Evolutionary conservation across 768 basidiomycete species (phyloP).

Genomic region (Psilocybe subaeruginosa): DNA sequence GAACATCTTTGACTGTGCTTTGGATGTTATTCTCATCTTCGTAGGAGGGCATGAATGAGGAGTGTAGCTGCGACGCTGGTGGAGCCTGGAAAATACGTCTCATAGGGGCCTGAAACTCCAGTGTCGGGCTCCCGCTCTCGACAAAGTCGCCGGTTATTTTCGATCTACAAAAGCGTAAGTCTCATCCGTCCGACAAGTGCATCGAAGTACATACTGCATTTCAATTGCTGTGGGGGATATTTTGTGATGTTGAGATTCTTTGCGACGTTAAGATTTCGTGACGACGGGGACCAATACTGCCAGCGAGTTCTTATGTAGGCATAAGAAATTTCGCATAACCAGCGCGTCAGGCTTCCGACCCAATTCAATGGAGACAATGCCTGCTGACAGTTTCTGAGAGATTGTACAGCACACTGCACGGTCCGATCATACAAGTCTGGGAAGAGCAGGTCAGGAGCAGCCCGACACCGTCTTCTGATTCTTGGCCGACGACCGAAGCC

Average conservation of each 20-base stretch:
- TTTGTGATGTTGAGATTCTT: not conserved
- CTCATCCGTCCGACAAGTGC: not conserved
- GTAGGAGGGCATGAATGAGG: conserved; percentile 19
- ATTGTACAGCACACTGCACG: not conserved
- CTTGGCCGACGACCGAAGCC: not conserved
- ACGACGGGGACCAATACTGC: not conserved
- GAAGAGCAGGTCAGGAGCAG: not conserved
- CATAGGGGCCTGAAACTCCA: not conserved
- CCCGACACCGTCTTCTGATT: not conserved
- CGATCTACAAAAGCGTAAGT: not conserved
- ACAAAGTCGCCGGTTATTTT: not conserved
- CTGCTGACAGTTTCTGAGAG: not conserved
- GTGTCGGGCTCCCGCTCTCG: not conserved
- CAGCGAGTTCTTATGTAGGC: not conserved
- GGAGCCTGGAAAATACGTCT: not conserved
- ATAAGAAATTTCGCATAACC: not conserved
- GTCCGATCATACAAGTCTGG: not conserved
- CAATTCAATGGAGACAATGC: not conserved
- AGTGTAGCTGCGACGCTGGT: conserved; percentile 14
- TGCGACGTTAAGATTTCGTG: no score
- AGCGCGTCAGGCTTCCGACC: not conserved
- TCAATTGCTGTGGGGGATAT: not conserved
- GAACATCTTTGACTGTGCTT: conserved; percentile 12
- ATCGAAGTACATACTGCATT: not conserved
- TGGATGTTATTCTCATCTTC: conserved; percentile 14